Conservation (phyloP, 2,329 filamentous ascomycete genomes). For the Phialemoniopsis sp. region DNA sequence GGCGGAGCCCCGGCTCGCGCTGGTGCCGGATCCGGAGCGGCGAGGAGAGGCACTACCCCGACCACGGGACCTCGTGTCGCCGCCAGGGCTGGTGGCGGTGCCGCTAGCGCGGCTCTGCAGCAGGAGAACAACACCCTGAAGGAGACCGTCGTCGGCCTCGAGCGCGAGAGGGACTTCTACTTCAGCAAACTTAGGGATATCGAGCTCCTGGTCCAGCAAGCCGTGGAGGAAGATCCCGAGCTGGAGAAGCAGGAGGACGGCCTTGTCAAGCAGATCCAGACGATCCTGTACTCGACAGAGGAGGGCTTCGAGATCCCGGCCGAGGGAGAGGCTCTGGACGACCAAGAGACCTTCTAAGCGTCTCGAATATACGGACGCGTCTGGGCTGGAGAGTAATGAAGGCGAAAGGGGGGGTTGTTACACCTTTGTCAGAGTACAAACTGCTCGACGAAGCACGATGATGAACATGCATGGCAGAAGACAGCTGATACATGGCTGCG, state of each 20-base stretch:
- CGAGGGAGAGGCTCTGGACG: constrained; percentile 66
- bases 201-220: constrained; percentile 88
- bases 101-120: constrained; percentile 68
- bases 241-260: constrained; percentile 91
- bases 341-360: constrained; percentile 74
- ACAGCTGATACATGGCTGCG: too few relatives aligned
- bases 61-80: constrained; percentile 48
- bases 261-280: constrained; percentile 92
- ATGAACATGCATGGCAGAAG: too few relatives aligned
- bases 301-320: constrained; percentile 86
- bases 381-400: too few relatives aligned
- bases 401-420: too few relatives aligned
- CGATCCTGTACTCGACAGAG: constrained; percentile 96
- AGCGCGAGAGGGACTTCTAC: constrained; percentile 97
- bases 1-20: constrained; percentile 45
- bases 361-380: too few relatives aligned
- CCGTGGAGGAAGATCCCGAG: constrained; percentile 87
- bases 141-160: constrained; percentile 90
- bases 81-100: constrained; percentile 48
- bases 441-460: too few relatives aligned
- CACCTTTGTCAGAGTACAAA: too few relatives aligned
- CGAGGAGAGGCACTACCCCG: constrained; percentile 57
- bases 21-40: constrained; percentile 40
- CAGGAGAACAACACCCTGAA: constrained; percentile 86
- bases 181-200: constrained; percentile 98